Evolutionary conservation across 768 basidiomycete species (phyloP).

Genomic region (Chalciporus pseudorubinellus): DNA sequence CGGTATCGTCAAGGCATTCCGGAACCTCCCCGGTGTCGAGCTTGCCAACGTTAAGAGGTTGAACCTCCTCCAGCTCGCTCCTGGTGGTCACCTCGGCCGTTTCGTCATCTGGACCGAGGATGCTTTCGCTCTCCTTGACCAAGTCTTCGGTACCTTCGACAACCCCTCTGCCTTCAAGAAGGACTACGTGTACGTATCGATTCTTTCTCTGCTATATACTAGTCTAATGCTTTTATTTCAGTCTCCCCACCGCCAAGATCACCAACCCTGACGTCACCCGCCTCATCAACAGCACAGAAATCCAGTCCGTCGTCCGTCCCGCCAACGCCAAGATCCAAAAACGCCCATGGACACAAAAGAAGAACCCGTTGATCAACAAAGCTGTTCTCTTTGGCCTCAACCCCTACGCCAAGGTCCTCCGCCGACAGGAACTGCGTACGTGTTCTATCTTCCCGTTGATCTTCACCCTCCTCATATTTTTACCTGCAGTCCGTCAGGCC

Average conservation of each 20-base stretch:
- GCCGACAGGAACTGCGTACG: slow-evolving; percentile 84
- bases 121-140: slow-evolving; percentile 90
- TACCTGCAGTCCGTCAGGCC: slow-evolving; percentile 63
- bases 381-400: slow-evolving; percentile 94
- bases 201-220: neutral
- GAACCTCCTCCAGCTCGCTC: slow-evolving; percentile 98
- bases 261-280: slow-evolving; percentile 95
- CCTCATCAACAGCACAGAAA: slow-evolving; percentile 97
- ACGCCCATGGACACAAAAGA: slow-evolving; percentile 98
- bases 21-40: slow-evolving; percentile 98
- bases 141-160: slow-evolving; percentile 94
- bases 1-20: slow-evolving; percentile 97
- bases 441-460: slow-evolving; percentile 23
- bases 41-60: slow-evolving; percentile 89
- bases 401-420: slow-evolving; percentile 95
- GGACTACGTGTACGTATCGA: slow-evolving; percentile 67
- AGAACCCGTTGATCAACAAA: slow-evolving; percentile 97
- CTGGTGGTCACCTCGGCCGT: slow-evolving; percentile 98
- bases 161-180: slow-evolving; percentile 85
- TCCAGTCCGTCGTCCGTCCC: slow-evolving; percentile 93
- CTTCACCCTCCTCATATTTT: slow-evolving; percentile 5
- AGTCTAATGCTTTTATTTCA: slow-evolving; percentile 25
- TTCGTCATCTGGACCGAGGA: slow-evolving; percentile 99
- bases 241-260: slow-evolving; percentile 95
- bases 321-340: slow-evolving; percentile 83